Evolutionary conservation across 805 yeast species (phyloP).

Genomic region (Candida anglica): DNA sequence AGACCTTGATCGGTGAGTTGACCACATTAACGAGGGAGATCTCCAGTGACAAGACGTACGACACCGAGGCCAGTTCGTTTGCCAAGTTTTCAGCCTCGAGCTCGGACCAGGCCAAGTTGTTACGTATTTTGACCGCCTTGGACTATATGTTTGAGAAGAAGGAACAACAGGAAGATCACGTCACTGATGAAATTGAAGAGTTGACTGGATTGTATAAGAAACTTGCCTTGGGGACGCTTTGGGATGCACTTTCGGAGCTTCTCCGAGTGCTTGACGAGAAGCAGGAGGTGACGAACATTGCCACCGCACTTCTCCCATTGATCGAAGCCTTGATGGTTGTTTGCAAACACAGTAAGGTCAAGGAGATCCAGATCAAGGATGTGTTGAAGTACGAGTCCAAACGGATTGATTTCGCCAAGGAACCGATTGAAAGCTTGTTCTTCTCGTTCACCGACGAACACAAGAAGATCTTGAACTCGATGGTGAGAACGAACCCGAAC

Average conservation of each 20-base stretch:
- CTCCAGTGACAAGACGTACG: slow-evolving; percentile 19
- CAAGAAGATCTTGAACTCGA: slow-evolving; percentile 79
- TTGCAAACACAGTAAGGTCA: slow-evolving; percentile 78
- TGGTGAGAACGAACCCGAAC: slow-evolving; percentile 88
- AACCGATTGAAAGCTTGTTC: slow-evolving; percentile 74
- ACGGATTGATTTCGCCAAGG: slow-evolving; percentile 63
- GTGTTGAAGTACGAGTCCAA: slow-evolving; percentile 57
- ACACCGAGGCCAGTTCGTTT: slow-evolving; percentile 52
- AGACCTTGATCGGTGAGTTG: slow-evolving; percentile 52
- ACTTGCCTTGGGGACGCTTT: slow-evolving; percentile 69
- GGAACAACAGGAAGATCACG: slow-evolving; percentile 11
- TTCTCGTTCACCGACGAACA: slow-evolving; percentile 87
- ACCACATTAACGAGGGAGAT: slow-evolving; percentile 45
- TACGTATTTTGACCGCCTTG: slow-evolving; percentile 81
- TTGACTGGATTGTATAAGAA: slow-evolving; percentile 60
- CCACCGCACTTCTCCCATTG: slow-evolving; percentile 77
- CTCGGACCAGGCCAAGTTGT: slow-evolving; percentile 84
- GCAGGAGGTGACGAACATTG: slow-evolving; percentile 46
- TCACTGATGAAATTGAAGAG: slow-evolving; percentile 35
- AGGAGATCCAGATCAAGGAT: slow-evolving; percentile 53
- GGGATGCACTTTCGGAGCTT: slow-evolving; percentile 82
- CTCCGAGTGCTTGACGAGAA: slow-evolving; percentile 59
- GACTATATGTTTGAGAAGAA: slow-evolving; percentile 67
- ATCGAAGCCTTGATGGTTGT: slow-evolving; percentile 94
- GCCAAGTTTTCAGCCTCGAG: slow-evolving; percentile 71